These are phyloP conservation scores for Bruguiera gymnorhiza DNA, from an alignment of 345 rosid species.

Conservation along the genomic window DNA sequence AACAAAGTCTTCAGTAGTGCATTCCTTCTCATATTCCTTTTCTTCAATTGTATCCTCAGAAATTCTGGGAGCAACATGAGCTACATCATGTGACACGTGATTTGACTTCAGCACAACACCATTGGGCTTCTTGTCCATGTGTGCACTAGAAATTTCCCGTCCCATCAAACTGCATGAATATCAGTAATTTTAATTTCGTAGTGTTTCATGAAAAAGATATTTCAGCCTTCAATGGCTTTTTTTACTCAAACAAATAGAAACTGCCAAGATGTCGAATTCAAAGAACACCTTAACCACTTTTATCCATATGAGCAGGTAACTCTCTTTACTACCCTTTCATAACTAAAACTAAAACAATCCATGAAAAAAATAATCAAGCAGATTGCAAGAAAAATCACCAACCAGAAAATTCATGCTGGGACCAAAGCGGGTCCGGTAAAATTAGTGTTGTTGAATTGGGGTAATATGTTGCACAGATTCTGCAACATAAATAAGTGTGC, in stretches of 20 bases:
- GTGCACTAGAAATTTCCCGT: constrained; percentile 53
- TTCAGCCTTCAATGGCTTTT: background rate
- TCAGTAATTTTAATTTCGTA: constrained; percentile 3
- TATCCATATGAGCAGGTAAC: background rate
- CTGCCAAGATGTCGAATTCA: background rate
- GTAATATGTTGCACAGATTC: background rate
- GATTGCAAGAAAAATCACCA: background rate
- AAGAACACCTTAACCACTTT: background rate
- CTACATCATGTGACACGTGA: constrained; percentile 37
- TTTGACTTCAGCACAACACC: constrained; percentile 36
- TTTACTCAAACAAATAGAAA: background rate
- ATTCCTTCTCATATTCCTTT: constrained; percentile 58
- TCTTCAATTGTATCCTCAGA: constrained; percentile 37
- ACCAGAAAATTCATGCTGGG: background rate
- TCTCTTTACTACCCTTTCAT: background rate
- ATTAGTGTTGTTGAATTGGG: background rate
- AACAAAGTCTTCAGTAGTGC: constrained; percentile 26
- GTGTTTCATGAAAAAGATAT: constrained; percentile 10
- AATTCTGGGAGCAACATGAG: constrained; percentile 45
- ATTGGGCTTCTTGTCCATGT: constrained; percentile 55
- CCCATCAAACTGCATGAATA: constrained; percentile 68
- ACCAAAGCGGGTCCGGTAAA: background rate
- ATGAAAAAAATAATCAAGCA: background rate
- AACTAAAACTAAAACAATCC: background rate
- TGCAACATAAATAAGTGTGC: background rate